Evolutionary conservation across 129 eudicot species (phyloP).

Genomic region (Rutidosis leptorrhynchoides): DNA sequence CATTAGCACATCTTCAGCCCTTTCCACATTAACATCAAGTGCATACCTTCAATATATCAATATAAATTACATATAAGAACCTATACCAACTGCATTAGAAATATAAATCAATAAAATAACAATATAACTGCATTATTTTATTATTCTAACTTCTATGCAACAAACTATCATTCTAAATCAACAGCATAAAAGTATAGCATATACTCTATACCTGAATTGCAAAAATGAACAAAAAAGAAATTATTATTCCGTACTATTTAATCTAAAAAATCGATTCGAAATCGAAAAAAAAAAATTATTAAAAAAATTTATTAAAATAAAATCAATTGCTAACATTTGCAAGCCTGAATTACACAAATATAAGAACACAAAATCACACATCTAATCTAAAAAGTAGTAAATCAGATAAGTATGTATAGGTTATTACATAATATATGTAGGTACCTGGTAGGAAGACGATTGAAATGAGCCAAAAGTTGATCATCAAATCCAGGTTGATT

Average conservation of each 20-base stretch:
- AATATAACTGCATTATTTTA: background rate
- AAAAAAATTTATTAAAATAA: too few relatives aligned
- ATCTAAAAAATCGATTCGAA: too few relatives aligned
- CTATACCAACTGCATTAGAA: conserved; percentile 18
- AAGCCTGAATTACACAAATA: conserved; percentile 9
- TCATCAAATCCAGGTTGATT: conserved; percentile 70
- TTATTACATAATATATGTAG: background rate
- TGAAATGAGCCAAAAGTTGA: conserved; percentile 92
- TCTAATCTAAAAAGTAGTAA: background rate
- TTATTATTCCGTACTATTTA: too few relatives aligned
- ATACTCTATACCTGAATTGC: too few relatives aligned
- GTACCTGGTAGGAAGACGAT: conserved; percentile 92
- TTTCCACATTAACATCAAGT: conserved; percentile 91
- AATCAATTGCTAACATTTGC: background rate
- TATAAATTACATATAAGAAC: conserved; percentile 12
- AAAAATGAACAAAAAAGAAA: too few relatives aligned
- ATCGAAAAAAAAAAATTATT: too few relatives aligned
- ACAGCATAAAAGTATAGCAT: background rate
- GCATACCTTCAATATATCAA: conserved; percentile 73
- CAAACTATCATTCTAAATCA: conserved; percentile 15
- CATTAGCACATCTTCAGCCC: conserved; percentile 94
- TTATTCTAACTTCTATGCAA: conserved; percentile 12
- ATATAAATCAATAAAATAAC: background rate
- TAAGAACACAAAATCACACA: background rate
- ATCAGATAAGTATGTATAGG: conserved; percentile 11